Percentiles rank a stretch among this genome's conserved stretches.
These are phyloP conservation scores for Nicotiana tabacum DNA, from an alignment of 257 asterid species.

Conservation along the genomic window DNA sequence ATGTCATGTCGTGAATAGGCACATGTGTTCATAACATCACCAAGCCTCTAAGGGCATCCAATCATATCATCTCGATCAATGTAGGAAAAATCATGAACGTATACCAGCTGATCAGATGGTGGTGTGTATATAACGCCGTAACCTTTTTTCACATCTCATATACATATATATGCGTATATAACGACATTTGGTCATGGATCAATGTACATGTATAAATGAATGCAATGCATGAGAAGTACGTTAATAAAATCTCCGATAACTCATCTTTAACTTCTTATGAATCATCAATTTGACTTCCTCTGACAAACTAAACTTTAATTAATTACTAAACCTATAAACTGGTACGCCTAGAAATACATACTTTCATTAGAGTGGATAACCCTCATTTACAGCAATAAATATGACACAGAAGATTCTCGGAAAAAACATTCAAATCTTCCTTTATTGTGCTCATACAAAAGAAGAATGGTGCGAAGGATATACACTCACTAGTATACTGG, in stretches of 20 bases:
- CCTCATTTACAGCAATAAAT: not conserved
- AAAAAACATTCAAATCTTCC: not conserved
- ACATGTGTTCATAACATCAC: too few relatives aligned
- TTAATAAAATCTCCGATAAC: not conserved
- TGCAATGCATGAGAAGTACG: too few relatives aligned
- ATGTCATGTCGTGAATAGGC: too few relatives aligned
- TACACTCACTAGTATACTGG: not conserved
- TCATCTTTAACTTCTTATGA: not conserved
- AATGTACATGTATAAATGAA: too few relatives aligned
- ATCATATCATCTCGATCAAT: too few relatives aligned
- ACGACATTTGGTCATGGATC: too few relatives aligned
- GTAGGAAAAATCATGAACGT: too few relatives aligned
- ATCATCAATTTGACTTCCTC: constrained; percentile 1
- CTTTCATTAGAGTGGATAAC: not conserved
- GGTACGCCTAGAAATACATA: not conserved
- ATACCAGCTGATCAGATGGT: too few relatives aligned
- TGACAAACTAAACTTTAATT: not conserved
- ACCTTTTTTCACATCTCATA: too few relatives aligned
- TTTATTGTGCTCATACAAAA: not conserved
- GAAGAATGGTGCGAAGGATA: not conserved
- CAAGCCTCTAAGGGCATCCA: too few relatives aligned
- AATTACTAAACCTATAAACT: not conserved
- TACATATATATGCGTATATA: too few relatives aligned
- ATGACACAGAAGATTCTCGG: not conserved
- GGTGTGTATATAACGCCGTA: too few relatives aligned